phyloP scores from a whole-genome alignment of 371 early-diverging fungal genomes.

The Mortierella sp. region DNA sequence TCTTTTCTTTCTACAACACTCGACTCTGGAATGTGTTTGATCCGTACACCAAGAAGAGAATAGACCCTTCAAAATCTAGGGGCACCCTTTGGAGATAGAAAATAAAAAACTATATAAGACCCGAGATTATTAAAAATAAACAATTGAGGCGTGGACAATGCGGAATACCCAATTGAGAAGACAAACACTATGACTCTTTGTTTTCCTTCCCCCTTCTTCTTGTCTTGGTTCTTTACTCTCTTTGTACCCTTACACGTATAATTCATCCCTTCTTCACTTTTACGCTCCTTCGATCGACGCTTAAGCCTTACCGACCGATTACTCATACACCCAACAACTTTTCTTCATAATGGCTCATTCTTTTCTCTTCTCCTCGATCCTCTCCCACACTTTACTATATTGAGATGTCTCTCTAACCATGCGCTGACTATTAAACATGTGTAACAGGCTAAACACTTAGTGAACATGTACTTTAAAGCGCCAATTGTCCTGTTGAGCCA shows the following conservation, averaged over 20 bases:
- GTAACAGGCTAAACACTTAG: not conserved
- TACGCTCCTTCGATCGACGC: not conserved
- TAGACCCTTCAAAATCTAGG: not conserved
- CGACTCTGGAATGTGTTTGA: not conserved
- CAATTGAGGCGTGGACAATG: not conserved
- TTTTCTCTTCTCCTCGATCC: not conserved
- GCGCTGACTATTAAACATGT: not conserved
- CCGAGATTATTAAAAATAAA: not conserved
- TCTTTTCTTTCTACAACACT: not conserved
- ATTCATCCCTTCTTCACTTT: not conserved
- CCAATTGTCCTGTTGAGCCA: not conserved
- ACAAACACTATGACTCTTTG: slow-evolving; percentile 11
- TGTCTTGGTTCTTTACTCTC: not conserved
- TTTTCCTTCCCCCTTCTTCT: not conserved
- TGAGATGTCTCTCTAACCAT: slow-evolving; percentile 1
- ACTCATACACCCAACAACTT: slow-evolving; percentile 3
- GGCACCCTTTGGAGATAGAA: not conserved
- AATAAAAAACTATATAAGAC: not conserved
- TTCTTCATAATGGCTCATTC: slow-evolving; percentile 12
- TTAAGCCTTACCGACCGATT: not conserved
- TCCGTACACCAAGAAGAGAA: too few species aligned
- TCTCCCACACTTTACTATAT: slow-evolving; percentile 19
- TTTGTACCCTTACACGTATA: not conserved
- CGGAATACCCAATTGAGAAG: slow-evolving; percentile 23
- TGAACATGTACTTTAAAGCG: not conserved